Base-by-base conservation (phyloP, 169 alveolate genomes). In the Cryptosporidium sp. region DNA sequence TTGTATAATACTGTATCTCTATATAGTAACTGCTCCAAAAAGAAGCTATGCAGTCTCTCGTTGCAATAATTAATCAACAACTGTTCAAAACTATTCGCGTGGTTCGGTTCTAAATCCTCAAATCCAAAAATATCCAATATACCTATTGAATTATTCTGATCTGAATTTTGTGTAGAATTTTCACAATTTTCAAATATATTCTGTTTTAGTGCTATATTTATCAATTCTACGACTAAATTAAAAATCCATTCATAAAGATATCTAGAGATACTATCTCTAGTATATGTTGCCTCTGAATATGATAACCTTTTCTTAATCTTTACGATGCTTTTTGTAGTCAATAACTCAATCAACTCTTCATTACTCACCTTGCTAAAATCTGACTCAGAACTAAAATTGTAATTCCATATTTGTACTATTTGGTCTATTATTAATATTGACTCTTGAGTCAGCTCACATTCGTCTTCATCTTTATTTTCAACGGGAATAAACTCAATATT, bases 11-110 rank as follows among this genome's bases (percentile, higher is more conserved):
- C 91, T 62, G 93, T 93, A 70, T 95, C 96, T 62, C 93, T 87
- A 59, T 94, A 93, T 85, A 96, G 93, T 84, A 95, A 94, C 69
- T 94, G 96, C 71, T 96, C 93, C 68, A 95, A 93, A 93, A 96
- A 96, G 84, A 94, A 94, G 59, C 94, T 92, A 73, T 96, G 97
- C 55, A 95, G 86, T 59, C 91, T 86, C 92, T 96, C 98, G 69
- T 96, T 96, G 8, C 97, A 97, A 84, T 95, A 96, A 92, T 96
- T 96, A 68, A 96, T 96, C 84, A 97, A 94, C 41, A 96, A 89
- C 92, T 96, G 97, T 86, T 96, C 98, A 80, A 95, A 94, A 12
- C 97, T 93, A 35, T 95, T 94, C 37, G 58, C 73, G 31, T 92
- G 86, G 70, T 95, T 94, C n/a, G 91, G 70, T 26, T 85, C 93